Evolutionary conservation across 305 asterid genomes (phyloP).

Genomic region (Fraxinus paxiana): DNA sequence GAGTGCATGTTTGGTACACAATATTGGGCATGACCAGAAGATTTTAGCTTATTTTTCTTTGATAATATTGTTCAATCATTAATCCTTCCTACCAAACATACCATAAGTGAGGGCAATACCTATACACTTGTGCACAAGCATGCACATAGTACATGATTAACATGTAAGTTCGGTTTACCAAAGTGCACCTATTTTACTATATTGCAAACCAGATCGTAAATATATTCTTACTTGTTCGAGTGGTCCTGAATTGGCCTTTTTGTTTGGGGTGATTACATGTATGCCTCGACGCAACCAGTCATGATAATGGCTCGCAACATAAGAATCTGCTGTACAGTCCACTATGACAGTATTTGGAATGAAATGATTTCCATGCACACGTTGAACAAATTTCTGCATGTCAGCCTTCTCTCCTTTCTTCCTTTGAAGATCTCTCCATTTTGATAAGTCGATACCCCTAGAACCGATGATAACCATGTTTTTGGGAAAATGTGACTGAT

Average conservation of each 20-base stretch:
- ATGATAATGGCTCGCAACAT: constrained; percentile 72
- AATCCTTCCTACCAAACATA: background rate
- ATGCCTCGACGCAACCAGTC: constrained; percentile 93
- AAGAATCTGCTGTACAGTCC: constrained; percentile 91
- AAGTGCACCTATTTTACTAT: background rate
- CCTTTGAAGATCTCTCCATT: constrained; percentile 68
- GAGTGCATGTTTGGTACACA: background rate
- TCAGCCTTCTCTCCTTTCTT: constrained; percentile 72
- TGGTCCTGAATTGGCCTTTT: constrained; percentile 99
- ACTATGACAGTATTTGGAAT: constrained; percentile 88
- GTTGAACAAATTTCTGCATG: constrained; percentile 76
- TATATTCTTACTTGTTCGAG: constrained; percentile 68
- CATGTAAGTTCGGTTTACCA: background rate
- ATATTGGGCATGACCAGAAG: background rate
- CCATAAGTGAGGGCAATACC: background rate
- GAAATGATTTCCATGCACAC: constrained; percentile 78
- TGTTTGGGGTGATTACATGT: constrained; percentile 90
- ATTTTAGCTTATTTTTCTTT: constrained; percentile 1
- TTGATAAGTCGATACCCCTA: constrained; percentile 83
- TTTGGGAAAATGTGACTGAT: background rate
- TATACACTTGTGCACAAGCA: background rate
- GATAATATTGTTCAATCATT: background rate
- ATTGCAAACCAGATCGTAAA: background rate
- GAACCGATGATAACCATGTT: constrained; percentile 12
- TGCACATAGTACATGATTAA: background rate